Evolutionary conservation across 352 stramenopile species (phyloP), one percentile per base, ranked within the genome.

Genomic region (Globisporangium takayamanum): DNA sequence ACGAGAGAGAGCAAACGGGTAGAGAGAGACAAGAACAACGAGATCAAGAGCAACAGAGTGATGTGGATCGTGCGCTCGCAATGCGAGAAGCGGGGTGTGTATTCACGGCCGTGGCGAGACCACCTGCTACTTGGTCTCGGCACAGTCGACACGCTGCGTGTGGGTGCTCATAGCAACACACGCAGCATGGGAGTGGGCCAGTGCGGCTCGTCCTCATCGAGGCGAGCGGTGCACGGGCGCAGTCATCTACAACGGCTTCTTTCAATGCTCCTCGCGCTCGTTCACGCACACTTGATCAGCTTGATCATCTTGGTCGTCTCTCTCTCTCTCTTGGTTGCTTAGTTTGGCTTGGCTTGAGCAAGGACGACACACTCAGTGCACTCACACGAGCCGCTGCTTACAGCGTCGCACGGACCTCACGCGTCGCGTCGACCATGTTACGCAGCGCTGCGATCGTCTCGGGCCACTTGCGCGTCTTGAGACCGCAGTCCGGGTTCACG

Each of bases 401-500:
- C 45, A 89, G 70, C 52, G 72, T 72, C 59, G 80, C 83, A 59
- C 83, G 80, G 26, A 92, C 83, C 65, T 87, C 72, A 30, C 64
- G 70, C 30, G 83, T 90, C 49, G 87, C 88, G 57, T 88, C 79
- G 26, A 97, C 88, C 83, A 96, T 96, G 77, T 96, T 94, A 62
- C 80, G 74, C 53, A 97, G 73, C 20, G 86, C 87, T 36, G 72
- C 84, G 58, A 96, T 96, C 26, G 86, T 95, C 68, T 96, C 88
- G 16, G 87, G 86, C 92, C 92, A 98, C 61, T 84, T 90, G 57
- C 92, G 87, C 1, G 92, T 97, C 76, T 98, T 98, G 22, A 98
- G 78, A 53, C 92, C 92, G 69, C 89, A 98, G 72, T 98, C 92
- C 18, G 92, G 92, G 80, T 97, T 97, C 36, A 96, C 85, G 5